phyloP scores from a whole-genome alignment of 768 basidiomycete species.

The Paxillus ammoniavirescens region DNA sequence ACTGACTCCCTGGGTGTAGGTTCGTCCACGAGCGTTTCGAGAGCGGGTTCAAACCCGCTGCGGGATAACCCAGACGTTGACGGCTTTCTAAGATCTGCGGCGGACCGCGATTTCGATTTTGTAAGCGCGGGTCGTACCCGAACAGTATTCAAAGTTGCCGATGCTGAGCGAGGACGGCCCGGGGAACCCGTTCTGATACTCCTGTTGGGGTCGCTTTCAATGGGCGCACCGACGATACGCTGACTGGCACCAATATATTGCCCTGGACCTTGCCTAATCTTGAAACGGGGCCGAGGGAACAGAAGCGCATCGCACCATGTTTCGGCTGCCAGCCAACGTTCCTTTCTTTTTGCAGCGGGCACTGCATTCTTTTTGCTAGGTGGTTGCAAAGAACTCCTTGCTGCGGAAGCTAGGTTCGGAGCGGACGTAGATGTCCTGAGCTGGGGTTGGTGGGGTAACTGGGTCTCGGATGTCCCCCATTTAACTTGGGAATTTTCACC shows the following conservation, averaged over 20 bases:
- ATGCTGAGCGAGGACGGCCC: slow-evolving; percentile 22
- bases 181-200: slow-evolving; percentile 7
- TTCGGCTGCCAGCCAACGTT: slow-evolving; percentile 71
- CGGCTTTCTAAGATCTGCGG: slow-evolving; percentile 12
- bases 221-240: slow-evolving; percentile 47
- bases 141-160: slow-evolving; percentile 3
- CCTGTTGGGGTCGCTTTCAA: slow-evolving; percentile 16
- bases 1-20: not conserved
- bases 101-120: slow-evolving; percentile 27
- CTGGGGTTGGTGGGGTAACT: not conserved
- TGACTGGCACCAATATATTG: slow-evolving; percentile 16
- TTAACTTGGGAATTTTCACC: not conserved
- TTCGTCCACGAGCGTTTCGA: slow-evolving; percentile 17
- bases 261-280: slow-evolving; percentile 39
- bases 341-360: slow-evolving; percentile 41
- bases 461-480: not conserved
- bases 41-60: slow-evolving; percentile 16
- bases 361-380: slow-evolving; percentile 20
- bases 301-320: slow-evolving; percentile 81
- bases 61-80: slow-evolving; percentile 4
- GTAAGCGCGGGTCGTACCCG: slow-evolving; percentile 1
- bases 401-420: slow-evolving; percentile 51
- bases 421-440: slow-evolving; percentile 63
- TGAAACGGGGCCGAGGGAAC: slow-evolving; percentile 73
- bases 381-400: slow-evolving; percentile 9